Conservation (phyloP, 441 rosid genomes). For the Geranium incanum region DNA sequence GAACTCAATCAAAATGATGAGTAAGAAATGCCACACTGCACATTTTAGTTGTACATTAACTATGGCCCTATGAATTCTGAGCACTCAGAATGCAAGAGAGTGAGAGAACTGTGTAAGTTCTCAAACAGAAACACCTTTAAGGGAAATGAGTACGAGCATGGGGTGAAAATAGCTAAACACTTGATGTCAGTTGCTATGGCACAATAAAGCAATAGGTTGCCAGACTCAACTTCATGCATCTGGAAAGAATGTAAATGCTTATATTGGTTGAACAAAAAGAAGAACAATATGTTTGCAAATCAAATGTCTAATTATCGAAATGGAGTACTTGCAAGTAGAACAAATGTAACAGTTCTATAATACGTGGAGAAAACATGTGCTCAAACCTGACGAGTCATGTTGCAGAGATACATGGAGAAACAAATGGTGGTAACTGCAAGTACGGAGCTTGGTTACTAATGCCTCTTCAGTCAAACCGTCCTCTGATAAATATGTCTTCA, state of each 20-base stretch:
- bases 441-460: conserved; percentile 82
- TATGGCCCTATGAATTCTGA: neutral
- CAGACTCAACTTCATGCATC: neutral
- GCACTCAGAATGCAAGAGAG: neutral
- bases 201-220: conserved; percentile 1
- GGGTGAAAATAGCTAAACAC: neutral
- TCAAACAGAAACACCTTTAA: neutral
- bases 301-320: neutral
- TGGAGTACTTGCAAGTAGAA: neutral
- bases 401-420: conserved; percentile 79
- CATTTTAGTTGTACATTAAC: neutral
- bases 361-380: neutral
- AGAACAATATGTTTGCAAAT: neutral
- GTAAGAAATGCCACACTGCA: neutral
- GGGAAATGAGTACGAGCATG: neutral
- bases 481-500: conserved; percentile 87
- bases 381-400: conserved; percentile 74
- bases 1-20: neutral
- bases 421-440: conserved; percentile 75
- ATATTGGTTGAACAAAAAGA: neutral
- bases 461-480: conserved; percentile 98
- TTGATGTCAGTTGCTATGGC: neutral
- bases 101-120: neutral
- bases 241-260: neutral
- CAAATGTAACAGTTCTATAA: neutral